Evolutionary conservation across 495 filamentous ascomycete species (phyloP), one percentile per base, ranked within the genome.

Genomic region (Penicillium riverlandense): DNA sequence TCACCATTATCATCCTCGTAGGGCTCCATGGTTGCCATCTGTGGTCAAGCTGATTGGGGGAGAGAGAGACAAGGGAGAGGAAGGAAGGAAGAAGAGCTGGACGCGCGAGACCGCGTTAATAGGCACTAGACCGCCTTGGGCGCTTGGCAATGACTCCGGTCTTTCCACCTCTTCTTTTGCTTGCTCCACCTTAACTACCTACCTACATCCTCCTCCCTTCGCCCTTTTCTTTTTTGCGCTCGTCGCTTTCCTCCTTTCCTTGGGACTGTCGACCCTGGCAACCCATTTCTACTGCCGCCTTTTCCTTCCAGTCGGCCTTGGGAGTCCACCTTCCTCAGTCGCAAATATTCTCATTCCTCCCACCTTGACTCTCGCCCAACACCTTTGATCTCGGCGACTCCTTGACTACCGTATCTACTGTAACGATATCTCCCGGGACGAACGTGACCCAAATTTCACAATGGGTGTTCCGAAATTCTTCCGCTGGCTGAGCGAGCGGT

Each of bases 401-500:
- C 36, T 34, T 30, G 37, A 33, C 2, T 4, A 4, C 22, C 22
- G 22, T 32, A 37, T 3, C 37, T 31, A 8, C n/a, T 37, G 27
- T 37, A 44, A 13, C 36, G 31, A 31, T 38, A 40, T 15, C 11
- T 11, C n/a, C 11, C 14, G 6, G 27, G 35, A 22, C 31, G 35
- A 42, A 41, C n/a, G 10, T 7, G 11, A 32, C 16, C 38, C 43
- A 22, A 22, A 29, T 11, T 49, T 54, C 63, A 66, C 45, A 53
- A 82, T 79, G 81, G 94, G 92, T 84, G 91, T 98, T 61, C 92
- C 92, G 52, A 98, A 98, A 59, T 97, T 86, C 66, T 85, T 85
- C 61, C 68, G 91, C 72, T 96, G 91, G 91, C 83, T 97, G 76
- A 95, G 88, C 35, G 94, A 99, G 81, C 86, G 94, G 57, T 99